Base-by-base conservation (phyloP, 208 protist genomes). In the Leishmania tropica region DNA sequence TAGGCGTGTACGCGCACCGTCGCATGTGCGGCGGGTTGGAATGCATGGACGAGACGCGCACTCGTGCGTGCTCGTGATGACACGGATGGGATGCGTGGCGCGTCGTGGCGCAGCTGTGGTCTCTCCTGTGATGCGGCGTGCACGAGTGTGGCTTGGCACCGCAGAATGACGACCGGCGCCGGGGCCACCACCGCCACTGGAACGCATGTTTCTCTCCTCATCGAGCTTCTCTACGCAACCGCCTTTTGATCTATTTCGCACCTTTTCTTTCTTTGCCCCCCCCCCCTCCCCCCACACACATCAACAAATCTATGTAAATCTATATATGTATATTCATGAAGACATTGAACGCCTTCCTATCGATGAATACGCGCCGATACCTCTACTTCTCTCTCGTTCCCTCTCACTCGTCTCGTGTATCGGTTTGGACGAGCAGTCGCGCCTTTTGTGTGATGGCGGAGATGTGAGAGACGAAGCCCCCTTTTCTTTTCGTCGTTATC, bases 161-260 rank as follows among this genome's bases (percentile, higher is more conserved):
- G 37, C 21, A 47, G 67, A 72, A n/a, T 17, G 21, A 28, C 35
- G 15, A 70, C 35, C 35, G 40, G n/a, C 17, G 10, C 64, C 35
- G 21, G 17, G 35, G 35, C 31, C 19, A 45, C 42, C 67, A n/a
- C 31, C 67, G 40, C 40, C 40, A 68, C 64, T 42, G 67, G 47
- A 37, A 8, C 67, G 40, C 19, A 42, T 72, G 67, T 5, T n/a
- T 47, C 7, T 72, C 21, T 45, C 24, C 64, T 72, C 21, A 75
- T 8, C 7, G 47, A 75, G 4, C 47, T 13, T 35, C n/a, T 48
- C 71, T 40, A 72, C 74, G 62, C 56, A 2, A 76, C 64, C 48
- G 58, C 53, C 80, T 11, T 60, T 76, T 64, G 40, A 71, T 53
- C 78, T 45, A 15, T 81, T 48, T 40, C 17, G 45, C 8, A 76